Conservation (phyloP, 306 rosid genomes). For the Cucumis melo region DNA sequence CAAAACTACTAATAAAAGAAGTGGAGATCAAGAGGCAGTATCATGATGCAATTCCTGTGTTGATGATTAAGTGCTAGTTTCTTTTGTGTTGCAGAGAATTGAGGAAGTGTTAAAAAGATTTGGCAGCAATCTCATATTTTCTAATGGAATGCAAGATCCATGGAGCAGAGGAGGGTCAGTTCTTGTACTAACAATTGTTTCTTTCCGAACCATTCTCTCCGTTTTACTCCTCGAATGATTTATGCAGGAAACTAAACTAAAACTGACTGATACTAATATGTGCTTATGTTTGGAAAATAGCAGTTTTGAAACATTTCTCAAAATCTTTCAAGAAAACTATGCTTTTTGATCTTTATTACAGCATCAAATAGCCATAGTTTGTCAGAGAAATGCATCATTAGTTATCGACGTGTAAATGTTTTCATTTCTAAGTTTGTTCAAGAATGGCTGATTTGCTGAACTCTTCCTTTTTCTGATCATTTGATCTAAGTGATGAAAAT, state of each 20-base stretch:
- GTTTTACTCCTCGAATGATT: neutral
- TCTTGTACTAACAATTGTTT: neutral
- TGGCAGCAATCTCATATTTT: constrained; percentile 10
- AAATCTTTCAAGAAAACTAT: neutral
- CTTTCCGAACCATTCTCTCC: neutral
- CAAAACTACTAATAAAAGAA: neutral
- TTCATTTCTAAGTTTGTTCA: neutral
- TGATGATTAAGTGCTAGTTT: neutral
- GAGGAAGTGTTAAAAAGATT: constrained; percentile 2
- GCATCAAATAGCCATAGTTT: neutral
- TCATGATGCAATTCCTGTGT: neutral
- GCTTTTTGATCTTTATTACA: neutral
- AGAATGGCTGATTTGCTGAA: neutral
- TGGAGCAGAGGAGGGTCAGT: constrained; percentile 11
- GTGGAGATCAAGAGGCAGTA: neutral
- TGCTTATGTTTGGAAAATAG: neutral
- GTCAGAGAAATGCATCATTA: neutral
- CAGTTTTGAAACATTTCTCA: neutral
- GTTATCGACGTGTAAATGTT: neutral
- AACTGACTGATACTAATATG: neutral
- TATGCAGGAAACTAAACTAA: neutral
- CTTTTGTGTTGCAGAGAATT: constrained; percentile 3
- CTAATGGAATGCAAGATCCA: constrained; percentile 8
- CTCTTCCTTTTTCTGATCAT: neutral
- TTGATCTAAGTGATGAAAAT: neutral